phyloP scores from a whole-genome alignment of 2,329 filamentous ascomycete species.

The Chrysoporthe cubensis region DNA sequence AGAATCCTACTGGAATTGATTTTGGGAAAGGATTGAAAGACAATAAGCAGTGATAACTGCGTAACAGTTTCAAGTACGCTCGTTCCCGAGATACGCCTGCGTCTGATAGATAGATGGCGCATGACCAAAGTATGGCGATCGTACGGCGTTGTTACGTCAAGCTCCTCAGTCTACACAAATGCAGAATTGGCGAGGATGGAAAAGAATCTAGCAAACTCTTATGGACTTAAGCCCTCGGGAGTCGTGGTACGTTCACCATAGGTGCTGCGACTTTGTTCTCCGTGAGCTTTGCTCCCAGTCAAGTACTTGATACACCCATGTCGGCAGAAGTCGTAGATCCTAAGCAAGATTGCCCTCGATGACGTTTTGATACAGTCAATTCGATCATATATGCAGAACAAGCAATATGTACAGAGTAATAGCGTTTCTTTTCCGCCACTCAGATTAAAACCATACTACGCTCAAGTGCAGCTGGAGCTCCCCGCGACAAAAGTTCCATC shows the following conservation, averaged over 20 bases:
- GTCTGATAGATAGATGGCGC: too few species aligned
- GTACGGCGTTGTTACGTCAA: background rate
- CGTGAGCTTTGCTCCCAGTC: background rate
- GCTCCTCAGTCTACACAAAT: background rate
- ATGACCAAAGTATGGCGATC: background rate
- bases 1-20: too few species aligned
- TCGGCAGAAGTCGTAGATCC: background rate
- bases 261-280: background rate
- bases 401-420: background rate
- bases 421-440: background rate
- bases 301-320: background rate
- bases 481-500: conserved; percentile 43
- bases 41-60: too few species aligned
- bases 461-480: conserved; percentile 33
- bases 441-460: background rate
- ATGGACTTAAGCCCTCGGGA: background rate
- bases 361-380: background rate
- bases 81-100: background rate
- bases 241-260: background rate
- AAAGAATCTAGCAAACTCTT: background rate
- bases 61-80: too few species aligned
- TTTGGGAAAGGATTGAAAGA: too few species aligned
- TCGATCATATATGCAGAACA: background rate
- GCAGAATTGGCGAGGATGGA: background rate
- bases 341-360: too few species aligned